Percentiles rank a stretch among this genome's conserved stretches.
phyloP scores from a whole-genome alignment of 1,284 basidiomycete species.

The Athelia sp. region DNA sequence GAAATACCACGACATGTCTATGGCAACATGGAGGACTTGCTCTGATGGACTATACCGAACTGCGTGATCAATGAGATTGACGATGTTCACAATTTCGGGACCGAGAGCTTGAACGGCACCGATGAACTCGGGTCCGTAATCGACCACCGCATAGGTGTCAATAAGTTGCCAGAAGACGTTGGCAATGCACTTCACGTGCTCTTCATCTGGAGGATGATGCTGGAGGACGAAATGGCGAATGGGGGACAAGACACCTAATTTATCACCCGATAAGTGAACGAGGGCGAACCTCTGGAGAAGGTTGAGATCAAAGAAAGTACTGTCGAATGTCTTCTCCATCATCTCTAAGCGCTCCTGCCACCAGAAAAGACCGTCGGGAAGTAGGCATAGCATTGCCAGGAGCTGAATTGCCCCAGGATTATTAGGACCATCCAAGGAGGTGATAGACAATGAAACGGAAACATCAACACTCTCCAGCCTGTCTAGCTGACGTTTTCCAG shows the following conservation, averaged over 20 bases:
- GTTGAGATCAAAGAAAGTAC: neutral
- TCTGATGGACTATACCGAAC: neutral
- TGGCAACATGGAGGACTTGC: neutral
- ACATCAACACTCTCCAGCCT: neutral
- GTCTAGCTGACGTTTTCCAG: neutral
- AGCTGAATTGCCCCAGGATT: neutral
- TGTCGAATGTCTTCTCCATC: neutral
- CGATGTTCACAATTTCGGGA: neutral
- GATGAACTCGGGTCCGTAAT: neutral
- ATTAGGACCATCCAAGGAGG: neutral
- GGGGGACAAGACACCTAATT: neutral
- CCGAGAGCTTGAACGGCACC: neutral
- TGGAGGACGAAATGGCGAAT: neutral
- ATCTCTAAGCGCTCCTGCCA: neutral
- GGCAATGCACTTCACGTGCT: neutral
- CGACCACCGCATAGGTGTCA: neutral
- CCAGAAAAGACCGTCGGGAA: neutral
- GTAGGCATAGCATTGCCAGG: neutral
- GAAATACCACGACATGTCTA: neutral
- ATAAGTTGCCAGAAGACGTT: neutral
- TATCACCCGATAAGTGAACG: neutral
- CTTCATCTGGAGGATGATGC: neutral
- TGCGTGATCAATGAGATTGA: neutral
- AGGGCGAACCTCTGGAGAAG: neutral
- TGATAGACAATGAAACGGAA: neutral